Evolutionary conservation across 768 basidiomycete species (phyloP), one percentile per base, ranked within the genome.

Genomic region (Russula virescens): DNA sequence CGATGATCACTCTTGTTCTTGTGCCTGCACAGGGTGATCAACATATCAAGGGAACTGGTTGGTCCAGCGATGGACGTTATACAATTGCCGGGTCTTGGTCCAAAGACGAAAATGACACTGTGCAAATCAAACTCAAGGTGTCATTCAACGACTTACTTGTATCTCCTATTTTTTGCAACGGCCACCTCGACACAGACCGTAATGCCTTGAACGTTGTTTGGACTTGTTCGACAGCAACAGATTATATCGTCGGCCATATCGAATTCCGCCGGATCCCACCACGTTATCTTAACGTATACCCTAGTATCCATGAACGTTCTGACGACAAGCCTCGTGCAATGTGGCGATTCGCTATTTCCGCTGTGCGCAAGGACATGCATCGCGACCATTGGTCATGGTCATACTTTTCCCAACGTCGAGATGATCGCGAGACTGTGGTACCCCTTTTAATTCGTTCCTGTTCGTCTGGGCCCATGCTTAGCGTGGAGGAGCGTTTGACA

Each of bases 301-400:
- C 74, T 3, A 51, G 67, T 3, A 68, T 72, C n/a, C 54, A 61
- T 13, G 69, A 66, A 38, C 59, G 72, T 16, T 48, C 58, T 19
- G 48, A 59, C 8, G 71, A 70, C 61, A 69, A 66, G 57, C 13
- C 73, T 11, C 70, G 69, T 25, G 70, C 71, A 1, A 51, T 71
- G 21, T 76, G 73, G 75, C 60, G 43, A 13, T 75, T 69, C 46
- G 75, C 75, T 11, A 69, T 71, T 31, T 48, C 48, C 0, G 71
- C 72, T 9, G 68, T 71, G 5, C 53, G 55, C 16, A 51, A 63
- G 35, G 62, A 69, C 19, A 50, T 75, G 8, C 69, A 70, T 5
- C 64, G 70, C 38, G 50, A 60, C 21, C 61, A 58, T 1, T 74
- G 72, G 71, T 52, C 71, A 1, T 75, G 73, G 74, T 55, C 68